Evolutionary conservation across 345 rosid species (phyloP), one percentile per base, ranked within the genome.

Genomic region (Raphanus sativus): DNA sequence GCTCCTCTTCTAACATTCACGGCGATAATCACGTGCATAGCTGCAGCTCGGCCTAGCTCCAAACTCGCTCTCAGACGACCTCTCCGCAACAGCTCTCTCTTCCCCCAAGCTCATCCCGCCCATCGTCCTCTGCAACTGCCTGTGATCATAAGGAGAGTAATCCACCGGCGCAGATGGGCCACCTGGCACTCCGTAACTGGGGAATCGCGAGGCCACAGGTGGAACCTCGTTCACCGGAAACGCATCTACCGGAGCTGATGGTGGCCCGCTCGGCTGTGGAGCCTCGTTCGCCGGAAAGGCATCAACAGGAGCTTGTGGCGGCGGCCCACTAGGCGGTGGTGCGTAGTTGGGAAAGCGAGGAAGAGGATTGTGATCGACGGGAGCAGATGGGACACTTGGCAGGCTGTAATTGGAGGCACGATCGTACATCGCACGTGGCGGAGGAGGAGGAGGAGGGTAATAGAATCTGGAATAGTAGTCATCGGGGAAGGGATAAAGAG

Each of bases 131-230:
- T 63, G 79, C 65, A 81, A 48, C 65, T 77, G 78, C 69, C 81
- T 82, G 70, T 81, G 86, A 74, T 83, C 83, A 70, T 72, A 81
- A 28, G 83, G 82, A 32, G 89, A 79, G 79, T 80, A 83, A 80
- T 88, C 91, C 0, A 86, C 87, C 0, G 91, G 91, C 54, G 89
- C 88, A 0, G 89, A 86, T 3, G 89, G 89, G 1, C 83, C 86
- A 72, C 80, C 71, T 8, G 86, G 87, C 40, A 38, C 74, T 2
- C 84, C 80, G 16, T 83, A 83, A 64, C 85, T 68, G 3, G 85
- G 61, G 59, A 77, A 78, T n/a, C 72, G 63, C 4, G 78, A 21
- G 21, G 21, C 21, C 21, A 21, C 21, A 21, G 21, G 21, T 21
- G 21, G 21, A 21, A 21, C 21, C 36, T 87, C 90, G 15, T 83